Base-by-base conservation (phyloP, 202 grass and related monocot genomes). In the Saccharum hybrid region DNA sequence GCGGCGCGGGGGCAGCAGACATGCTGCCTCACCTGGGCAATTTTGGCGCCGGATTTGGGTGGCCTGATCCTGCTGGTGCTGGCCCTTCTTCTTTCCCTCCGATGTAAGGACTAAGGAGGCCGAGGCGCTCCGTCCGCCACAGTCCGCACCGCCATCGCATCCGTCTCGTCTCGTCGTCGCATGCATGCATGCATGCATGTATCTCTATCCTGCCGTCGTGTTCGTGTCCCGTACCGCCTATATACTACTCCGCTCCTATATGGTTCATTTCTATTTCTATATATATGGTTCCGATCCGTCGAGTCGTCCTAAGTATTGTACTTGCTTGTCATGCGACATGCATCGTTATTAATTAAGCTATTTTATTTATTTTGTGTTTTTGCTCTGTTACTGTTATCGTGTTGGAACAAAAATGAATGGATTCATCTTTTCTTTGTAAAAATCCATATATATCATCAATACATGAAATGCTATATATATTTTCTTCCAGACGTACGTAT, bases 21-120 rank as follows among this genome's bases (percentile, higher is more conserved):
- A 63, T 85, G 57, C 40, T 46, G 43, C 23, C 65, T 31, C 39
- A 78, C 15, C 31, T 59, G 33, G 59, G 48, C 18, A 60, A 63
- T 19, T 2, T 31, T 4, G 75, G 56, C 8, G 10, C 10, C 10
- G 42, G 42, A 5, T 84, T 68, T 3, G 23, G 37, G 13, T 77
- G 49, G 48, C 10, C 23, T 13, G 37, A 14, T 38, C 6, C 46
- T 42, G 2, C 81, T 26, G 26, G 26, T 26, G 26, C 26, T 18
- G 13, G 8, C 2, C 8, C 48, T 52, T 52, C 48, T 13, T 2
- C 74, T 78, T 85, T 85, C 54, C 30, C 74, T 71, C 65, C 66
- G 39, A 78, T 71, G 74, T 85, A 36, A 37, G 26, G 26, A 26
- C 26, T 26, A 26, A 26, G 64, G 51, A 75, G 71, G 56, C 46